Evolutionary conservation across 208 protist genomes (phyloP), one percentile per base, ranked within the genome.

Genomic region (Trypanosoma mega): DNA sequence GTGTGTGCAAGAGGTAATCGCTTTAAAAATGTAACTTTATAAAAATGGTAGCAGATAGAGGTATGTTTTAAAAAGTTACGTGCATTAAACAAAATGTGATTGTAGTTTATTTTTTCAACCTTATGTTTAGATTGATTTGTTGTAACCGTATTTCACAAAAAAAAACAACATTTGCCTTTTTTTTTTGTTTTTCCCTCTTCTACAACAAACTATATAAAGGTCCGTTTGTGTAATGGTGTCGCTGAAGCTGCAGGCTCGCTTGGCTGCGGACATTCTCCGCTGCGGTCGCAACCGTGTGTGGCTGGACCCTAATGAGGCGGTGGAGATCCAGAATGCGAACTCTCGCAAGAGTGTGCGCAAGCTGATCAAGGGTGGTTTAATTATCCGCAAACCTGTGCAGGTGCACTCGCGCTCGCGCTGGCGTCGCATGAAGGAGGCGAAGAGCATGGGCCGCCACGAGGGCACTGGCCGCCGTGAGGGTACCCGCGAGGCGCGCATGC

Each of bases 261-360:
- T 99, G 12, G 98, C 98, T 23, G 94, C 98, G 26, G 88, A 85
- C 73, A 96, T 99, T 55, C 86, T 99, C 44, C 96, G 98, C 72
- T 99, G 98, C 81, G 98, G 98, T 66, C 85, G 98, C 61, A 67
- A 82, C 41, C 96, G 97, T 74, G 87, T 99, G 57, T 99, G 98
- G 98, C 75, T 99, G 16, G 98, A 99, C 78, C 98, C 98, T 54
- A 98, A 98, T 72, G 98, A 99, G 87, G 82, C 96, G 45, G 67
- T 64, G 55, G 97, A 99, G 72, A 98, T 99, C 80, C 76, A 89
- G n/a, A 93, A 96, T 64, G 97, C 98, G 31, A 98, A 98, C 92
- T 99, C 96, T 24, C 94, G 98, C 81, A 93, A 97, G 68, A 92
- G 82, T 59, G 86, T 99, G 53, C 92, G 96, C 73, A 98, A 98